phyloP scores from a whole-genome alignment of 805 yeast genomes.

The Metschnikowia sp. region DNA sequence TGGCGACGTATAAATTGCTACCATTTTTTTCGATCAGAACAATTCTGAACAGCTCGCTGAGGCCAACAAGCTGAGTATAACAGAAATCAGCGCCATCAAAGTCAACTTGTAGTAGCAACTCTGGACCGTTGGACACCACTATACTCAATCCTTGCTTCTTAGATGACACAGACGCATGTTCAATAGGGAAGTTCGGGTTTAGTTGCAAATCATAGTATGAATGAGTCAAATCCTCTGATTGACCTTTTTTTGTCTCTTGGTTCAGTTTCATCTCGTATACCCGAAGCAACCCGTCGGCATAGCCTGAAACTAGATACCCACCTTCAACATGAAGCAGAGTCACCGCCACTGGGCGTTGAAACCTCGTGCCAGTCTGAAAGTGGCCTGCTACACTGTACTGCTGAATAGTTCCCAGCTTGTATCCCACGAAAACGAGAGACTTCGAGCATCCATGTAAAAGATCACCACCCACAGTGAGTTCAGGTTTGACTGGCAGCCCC shows the following conservation, averaged over 20 bases:
- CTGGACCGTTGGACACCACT: slow-evolving; percentile 26
- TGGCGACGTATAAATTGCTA: slow-evolving; percentile 5
- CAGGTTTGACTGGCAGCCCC: not conserved
- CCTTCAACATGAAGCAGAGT: slow-evolving; percentile 11
- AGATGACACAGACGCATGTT: not conserved
- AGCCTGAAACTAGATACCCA: slow-evolving; percentile 19
- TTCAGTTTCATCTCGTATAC: slow-evolving; percentile 3
- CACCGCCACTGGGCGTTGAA: slow-evolving; percentile 11
- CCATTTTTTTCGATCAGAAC: slow-evolving; percentile 10
- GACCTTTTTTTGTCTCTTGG: not conserved
- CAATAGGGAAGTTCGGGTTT: slow-evolving; percentile 8
- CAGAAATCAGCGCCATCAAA: slow-evolving; percentile 6
- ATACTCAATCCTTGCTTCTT: not conserved
- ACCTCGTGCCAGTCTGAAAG: slow-evolving; percentile 11
- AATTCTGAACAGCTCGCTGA: slow-evolving; percentile 23
- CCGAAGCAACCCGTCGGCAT: slow-evolving; percentile 16
- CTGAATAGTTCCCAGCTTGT: slow-evolving; percentile 33
- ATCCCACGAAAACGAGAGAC: slow-evolving; percentile 42
- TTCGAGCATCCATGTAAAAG: slow-evolving; percentile 49
- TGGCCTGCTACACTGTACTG: slow-evolving; percentile 21
- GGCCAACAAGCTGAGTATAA: slow-evolving; percentile 21
- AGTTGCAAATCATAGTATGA: slow-evolving; percentile 7
- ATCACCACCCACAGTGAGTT: slow-evolving; percentile 3
- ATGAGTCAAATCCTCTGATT: not conserved
- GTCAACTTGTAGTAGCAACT: slow-evolving; percentile 16